These are phyloP conservation scores for Zygosaccharomyces bailii DNA, from an alignment of 805 yeast genomes.

Conservation along the genomic window DNA sequence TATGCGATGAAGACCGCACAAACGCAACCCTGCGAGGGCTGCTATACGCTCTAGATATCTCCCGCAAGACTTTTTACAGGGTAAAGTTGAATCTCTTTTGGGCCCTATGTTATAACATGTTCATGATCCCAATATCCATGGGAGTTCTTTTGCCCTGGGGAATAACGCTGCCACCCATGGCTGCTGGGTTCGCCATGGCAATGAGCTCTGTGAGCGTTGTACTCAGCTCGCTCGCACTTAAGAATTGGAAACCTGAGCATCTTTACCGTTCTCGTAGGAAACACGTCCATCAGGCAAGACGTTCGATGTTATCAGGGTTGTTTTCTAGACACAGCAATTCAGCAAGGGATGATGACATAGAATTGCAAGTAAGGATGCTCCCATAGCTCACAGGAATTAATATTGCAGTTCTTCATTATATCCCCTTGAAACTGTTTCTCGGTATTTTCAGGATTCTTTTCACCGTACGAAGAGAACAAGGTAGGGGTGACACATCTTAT, in stretches of 20 bases:
- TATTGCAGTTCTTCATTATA: neutral
- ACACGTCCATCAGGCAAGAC: neutral
- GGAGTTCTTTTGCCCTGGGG: constrained; percentile 82
- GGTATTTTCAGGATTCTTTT: neutral
- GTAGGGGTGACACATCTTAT: neutral
- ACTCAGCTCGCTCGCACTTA: constrained; percentile 67
- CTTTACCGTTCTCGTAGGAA: constrained; percentile 4
- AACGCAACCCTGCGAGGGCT: constrained; percentile 45
- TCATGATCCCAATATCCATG: constrained; percentile 93
- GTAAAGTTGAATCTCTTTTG: constrained; percentile 81
- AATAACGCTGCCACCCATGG: constrained; percentile 74
- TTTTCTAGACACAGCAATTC: neutral
- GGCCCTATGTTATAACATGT: constrained; percentile 78
- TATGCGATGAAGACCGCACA: constrained; percentile 39
- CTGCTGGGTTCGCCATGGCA: constrained; percentile 93
- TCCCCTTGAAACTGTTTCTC: neutral
- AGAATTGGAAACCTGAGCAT: constrained; percentile 50
- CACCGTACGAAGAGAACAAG: neutral
- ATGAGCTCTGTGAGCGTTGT: constrained; percentile 88
- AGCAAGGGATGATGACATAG: constrained; percentile 20
- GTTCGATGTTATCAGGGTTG: constrained; percentile 2
- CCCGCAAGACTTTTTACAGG: constrained; percentile 63
- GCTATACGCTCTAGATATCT: constrained; percentile 60
- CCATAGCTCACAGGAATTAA: too few relatives aligned
- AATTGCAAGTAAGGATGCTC: constrained; percentile 19